phyloP scores from a whole-genome alignment of 1,284 basidiomycete genomes.

The Cryptococcus jaspeensis region DNA sequence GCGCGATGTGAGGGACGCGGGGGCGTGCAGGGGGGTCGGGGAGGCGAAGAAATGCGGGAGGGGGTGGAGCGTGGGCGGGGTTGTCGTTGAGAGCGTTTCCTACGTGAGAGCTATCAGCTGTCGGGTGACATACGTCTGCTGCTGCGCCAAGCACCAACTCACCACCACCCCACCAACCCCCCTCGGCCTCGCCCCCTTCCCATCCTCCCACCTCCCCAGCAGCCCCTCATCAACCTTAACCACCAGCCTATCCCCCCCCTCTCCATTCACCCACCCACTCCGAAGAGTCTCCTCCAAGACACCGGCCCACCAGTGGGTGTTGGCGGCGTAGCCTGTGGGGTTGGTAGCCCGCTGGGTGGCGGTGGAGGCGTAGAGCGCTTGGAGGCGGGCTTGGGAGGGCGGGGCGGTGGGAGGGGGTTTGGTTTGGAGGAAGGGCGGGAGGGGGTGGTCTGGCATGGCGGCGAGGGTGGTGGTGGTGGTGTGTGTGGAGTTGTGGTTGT shows the following conservation, averaged over 20 bases:
- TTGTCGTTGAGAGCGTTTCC: slow-evolving; percentile 28
- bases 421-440: slow-evolving; percentile 29
- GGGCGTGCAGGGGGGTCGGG: slow-evolving; percentile 64
- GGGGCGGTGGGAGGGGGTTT: slow-evolving; percentile 20
- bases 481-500: background rate
- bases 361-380: slow-evolving; percentile 84
- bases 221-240: slow-evolving; percentile 63
- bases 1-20: slow-evolving; percentile 67
- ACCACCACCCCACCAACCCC: slow-evolving; percentile 79
- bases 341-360: slow-evolving; percentile 79
- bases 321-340: slow-evolving; percentile 74
- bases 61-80: slow-evolving; percentile 54
- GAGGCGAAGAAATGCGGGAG: slow-evolving; percentile 62
- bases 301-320: slow-evolving; percentile 81
- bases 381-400: slow-evolving; percentile 61
- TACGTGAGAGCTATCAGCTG: slow-evolving; percentile 3
- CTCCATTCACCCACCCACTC: slow-evolving; percentile 58
- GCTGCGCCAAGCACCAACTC: slow-evolving; percentile 48
- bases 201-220: slow-evolving; percentile 59
- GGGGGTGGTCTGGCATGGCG: background rate
- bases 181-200: slow-evolving; percentile 61
- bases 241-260: slow-evolving; percentile 59
- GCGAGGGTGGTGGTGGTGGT: background rate
- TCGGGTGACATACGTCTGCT: background rate
- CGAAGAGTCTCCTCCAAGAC: slow-evolving; percentile 65